Percentiles rank a stretch among this genome's conserved stretches.
These are phyloP conservation scores for Lathyrus aphaca DNA, from an alignment of 306 rosid species.

Conservation along the genomic window DNA sequence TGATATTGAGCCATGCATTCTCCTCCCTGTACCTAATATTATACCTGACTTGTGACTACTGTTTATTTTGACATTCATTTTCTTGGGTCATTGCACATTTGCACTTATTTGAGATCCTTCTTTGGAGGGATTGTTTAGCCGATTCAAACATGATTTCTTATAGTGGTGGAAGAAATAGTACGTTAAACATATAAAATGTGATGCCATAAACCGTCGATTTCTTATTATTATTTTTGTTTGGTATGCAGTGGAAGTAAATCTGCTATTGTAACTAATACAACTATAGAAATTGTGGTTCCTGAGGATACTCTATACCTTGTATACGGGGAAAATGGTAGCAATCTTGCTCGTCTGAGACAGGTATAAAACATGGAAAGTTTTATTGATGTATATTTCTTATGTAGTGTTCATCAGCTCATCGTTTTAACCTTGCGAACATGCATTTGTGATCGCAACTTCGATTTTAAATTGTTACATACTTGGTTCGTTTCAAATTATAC, in stretches of 20 bases:
- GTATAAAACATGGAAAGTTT: constrained; percentile 41
- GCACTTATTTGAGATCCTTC: constrained; percentile 29
- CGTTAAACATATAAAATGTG: constrained; percentile 3
- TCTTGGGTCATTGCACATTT: constrained; percentile 23
- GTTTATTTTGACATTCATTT: constrained; percentile 23
- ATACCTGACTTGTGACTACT: neutral
- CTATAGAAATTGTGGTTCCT: constrained; percentile 90
- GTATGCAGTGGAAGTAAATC: constrained; percentile 80
- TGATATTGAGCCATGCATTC: constrained; percentile 8
- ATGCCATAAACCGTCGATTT: constrained; percentile 16
- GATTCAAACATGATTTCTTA: constrained; percentile 14
- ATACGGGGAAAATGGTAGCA: constrained; percentile 89
- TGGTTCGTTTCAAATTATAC: neutral
- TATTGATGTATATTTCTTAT: constrained; percentile 2
- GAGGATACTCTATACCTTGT: constrained; percentile 79
- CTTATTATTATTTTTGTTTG: constrained; percentile 21
- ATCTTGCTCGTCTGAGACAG: constrained; percentile 90
- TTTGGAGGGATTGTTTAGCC: constrained; percentile 14
- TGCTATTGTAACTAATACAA: constrained; percentile 90
- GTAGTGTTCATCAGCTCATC: constrained; percentile 25
- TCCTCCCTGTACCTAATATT: neutral
- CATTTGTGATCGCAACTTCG: neutral
- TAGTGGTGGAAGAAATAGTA: constrained; percentile 30
- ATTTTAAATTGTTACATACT: constrained; percentile 23
- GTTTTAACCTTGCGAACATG: constrained; percentile 9